Evolutionary conservation across 2,329 filamentous ascomycete genomes (phyloP).

Genomic region (Ceratocystis eucalypticola): DNA sequence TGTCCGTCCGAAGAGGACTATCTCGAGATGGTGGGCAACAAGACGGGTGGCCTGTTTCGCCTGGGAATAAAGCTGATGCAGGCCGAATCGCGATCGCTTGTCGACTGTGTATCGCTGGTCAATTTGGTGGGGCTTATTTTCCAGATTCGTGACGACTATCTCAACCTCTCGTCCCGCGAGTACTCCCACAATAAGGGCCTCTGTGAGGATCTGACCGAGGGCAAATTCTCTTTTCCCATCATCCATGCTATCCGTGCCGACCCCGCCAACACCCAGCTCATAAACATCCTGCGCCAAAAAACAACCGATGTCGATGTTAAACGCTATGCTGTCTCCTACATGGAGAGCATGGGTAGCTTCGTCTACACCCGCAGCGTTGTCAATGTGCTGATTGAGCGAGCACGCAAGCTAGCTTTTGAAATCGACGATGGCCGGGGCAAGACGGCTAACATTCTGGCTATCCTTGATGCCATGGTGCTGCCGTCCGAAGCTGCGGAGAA

Average conservation of each 20-base stretch:
- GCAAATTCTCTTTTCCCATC: constrained; percentile 92
- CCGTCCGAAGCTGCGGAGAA: constrained; percentile 1
- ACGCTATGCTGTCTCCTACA: constrained; percentile 76
- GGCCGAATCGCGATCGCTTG: constrained; percentile 44
- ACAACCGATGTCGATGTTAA: constrained; percentile 79
- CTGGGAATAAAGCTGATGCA: constrained; percentile 82
- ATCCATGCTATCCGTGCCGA: constrained; percentile 81
- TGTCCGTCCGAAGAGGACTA: constrained; percentile 81
- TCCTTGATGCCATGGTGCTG: constrained; percentile 51
- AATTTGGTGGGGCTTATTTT: constrained; percentile 76
- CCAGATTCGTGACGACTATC: constrained; percentile 88
- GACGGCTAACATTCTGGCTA: constrained; percentile 46
- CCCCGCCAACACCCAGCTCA: constrained; percentile 59
- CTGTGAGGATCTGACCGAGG: constrained; percentile 90
- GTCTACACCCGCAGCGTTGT: constrained; percentile 65
- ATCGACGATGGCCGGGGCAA: constrained; percentile 49
- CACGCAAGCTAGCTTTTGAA: constrained; percentile 47
- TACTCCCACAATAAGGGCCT: constrained; percentile 86
- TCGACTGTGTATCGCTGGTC: constrained; percentile 70
- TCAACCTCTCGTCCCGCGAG: constrained; percentile 62
- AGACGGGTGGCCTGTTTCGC: constrained; percentile 77
- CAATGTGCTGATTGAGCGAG: constrained; percentile 47
- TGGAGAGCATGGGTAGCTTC: constrained; percentile 83
- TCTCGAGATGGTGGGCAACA: constrained; percentile 86
- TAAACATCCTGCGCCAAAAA: constrained; percentile 88